Conservation (phyloP, 2,329 filamentous ascomycete species). For the Ramularia collo-cygni region DNA sequence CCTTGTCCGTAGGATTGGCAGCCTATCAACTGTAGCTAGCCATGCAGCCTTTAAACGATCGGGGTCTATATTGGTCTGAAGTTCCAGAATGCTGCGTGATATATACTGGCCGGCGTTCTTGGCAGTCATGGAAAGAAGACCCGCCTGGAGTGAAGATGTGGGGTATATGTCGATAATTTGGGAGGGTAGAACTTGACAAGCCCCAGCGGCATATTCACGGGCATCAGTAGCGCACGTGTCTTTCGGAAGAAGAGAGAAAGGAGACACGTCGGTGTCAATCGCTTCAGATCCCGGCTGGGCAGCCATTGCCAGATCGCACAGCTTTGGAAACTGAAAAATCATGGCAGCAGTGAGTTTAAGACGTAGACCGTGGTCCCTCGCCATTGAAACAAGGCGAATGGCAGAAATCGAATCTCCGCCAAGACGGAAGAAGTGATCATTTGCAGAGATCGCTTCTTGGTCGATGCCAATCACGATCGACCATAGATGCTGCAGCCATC, state of each 20-base stretch:
- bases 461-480: background rate
- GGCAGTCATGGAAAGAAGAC: constrained; percentile 47
- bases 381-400: constrained; percentile 34
- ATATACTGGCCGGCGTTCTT: constrained; percentile 49
- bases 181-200: background rate
- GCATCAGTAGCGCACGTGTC: background rate
- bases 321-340: background rate
- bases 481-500: background rate
- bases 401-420: constrained; percentile 42
- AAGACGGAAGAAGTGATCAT: constrained; percentile 39
- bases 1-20: constrained; percentile 35
- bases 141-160: constrained; percentile 50
- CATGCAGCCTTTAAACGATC: constrained; percentile 32
- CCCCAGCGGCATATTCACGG: background rate
- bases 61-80: constrained; percentile 23
- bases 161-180: background rate
- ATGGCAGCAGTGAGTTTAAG: background rate
- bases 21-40: constrained; percentile 24
- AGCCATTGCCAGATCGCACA: background rate
- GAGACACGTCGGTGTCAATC: background rate
- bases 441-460: constrained; percentile 1
- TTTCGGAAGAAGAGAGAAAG: background rate
- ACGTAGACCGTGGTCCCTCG: background rate
- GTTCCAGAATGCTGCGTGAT: constrained; percentile 12
- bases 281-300: background rate